Percentiles rank a stretch among this genome's conserved stretches.
Evolutionary conservation across 768 basidiomycete genomes (phyloP).

Genomic region (Russula compacta): DNA sequence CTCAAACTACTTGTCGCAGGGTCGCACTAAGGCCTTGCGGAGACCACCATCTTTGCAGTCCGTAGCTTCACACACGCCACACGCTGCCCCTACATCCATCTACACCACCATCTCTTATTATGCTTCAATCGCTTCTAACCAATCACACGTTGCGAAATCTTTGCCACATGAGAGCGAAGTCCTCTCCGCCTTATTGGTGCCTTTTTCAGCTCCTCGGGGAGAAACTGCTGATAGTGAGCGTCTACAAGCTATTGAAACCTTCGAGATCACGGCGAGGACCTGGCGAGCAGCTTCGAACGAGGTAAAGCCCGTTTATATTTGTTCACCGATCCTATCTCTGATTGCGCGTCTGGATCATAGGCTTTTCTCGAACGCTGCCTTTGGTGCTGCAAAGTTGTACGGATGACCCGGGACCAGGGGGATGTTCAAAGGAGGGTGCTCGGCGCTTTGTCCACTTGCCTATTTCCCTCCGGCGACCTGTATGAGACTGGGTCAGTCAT

Average conservation of each 20-base stretch:
- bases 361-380: constrained; percentile 49
- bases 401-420: constrained; percentile 28
- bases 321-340: not conserved
- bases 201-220: constrained; percentile 38
- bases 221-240: constrained; percentile 43
- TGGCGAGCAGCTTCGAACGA: constrained; percentile 48
- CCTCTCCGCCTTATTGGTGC: constrained; percentile 46
- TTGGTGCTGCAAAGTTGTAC: constrained; percentile 64
- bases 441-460: constrained; percentile 37
- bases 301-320: constrained; percentile 28
- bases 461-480: constrained; percentile 36
- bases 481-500: constrained; percentile 35
- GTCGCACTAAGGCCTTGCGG: constrained; percentile 26
- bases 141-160: constrained; percentile 22
- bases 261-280: constrained; percentile 46
- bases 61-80: constrained; percentile 24
- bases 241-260: constrained; percentile 47
- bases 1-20: constrained; percentile 10
- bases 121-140: constrained; percentile 24
- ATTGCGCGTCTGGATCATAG: constrained; percentile 17
- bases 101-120: constrained; percentile 36
- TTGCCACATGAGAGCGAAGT: constrained; percentile 54
- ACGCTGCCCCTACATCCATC: constrained; percentile 33
- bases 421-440: constrained; percentile 42
- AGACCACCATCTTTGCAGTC: constrained; percentile 39